Percentiles rank a stretch among this genome's conserved stretches.
Evolutionary conservation across 768 basidiomycete species (phyloP).

Genomic region (Tricholoma furcatifolium): DNA sequence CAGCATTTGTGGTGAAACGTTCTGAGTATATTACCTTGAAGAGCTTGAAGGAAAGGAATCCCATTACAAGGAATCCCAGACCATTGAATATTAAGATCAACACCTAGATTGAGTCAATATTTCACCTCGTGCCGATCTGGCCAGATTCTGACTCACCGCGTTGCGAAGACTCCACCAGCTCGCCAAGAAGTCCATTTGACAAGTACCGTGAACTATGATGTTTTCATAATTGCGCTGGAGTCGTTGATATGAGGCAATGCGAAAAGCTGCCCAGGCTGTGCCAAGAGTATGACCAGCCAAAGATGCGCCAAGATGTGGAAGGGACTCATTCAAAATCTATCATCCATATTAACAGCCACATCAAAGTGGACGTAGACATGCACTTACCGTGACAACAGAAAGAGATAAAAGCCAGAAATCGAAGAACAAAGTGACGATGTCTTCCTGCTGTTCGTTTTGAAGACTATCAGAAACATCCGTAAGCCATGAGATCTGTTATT

Average conservation of each 20-base stretch:
- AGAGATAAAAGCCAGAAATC: slow-evolving; percentile 48
- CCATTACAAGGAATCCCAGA: slow-evolving; percentile 33
- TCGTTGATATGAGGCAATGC: slow-evolving; percentile 31
- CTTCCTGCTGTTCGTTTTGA: slow-evolving; percentile 43
- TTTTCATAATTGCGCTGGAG: slow-evolving; percentile 31
- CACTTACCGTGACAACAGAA: slow-evolving; percentile 43
- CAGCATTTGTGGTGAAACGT: neutral
- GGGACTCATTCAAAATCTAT: slow-evolving; percentile 50
- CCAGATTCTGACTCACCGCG: slow-evolving; percentile 31
- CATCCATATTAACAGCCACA: neutral
- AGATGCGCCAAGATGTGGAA: slow-evolving; percentile 49
- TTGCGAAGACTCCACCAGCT: slow-evolving; percentile 40
- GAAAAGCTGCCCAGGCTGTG: slow-evolving; percentile 46
- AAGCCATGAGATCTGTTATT: neutral
- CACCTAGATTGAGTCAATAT: slow-evolving; percentile 25
- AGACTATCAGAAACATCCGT: slow-evolving; percentile 24
- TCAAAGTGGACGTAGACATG: neutral
- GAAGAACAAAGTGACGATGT: slow-evolving; percentile 43
- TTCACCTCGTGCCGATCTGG: neutral
- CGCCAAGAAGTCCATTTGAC: slow-evolving; percentile 39
- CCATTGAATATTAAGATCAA: slow-evolving; percentile 39
- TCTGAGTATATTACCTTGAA: slow-evolving; percentile 37
- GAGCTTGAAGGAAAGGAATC: slow-evolving; percentile 39
- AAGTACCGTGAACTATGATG: slow-evolving; percentile 36
- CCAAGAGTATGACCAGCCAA: slow-evolving; percentile 45